Evolutionary conservation across 441 rosid genomes (phyloP).

Genomic region (Adansonia rubrostipa): DNA sequence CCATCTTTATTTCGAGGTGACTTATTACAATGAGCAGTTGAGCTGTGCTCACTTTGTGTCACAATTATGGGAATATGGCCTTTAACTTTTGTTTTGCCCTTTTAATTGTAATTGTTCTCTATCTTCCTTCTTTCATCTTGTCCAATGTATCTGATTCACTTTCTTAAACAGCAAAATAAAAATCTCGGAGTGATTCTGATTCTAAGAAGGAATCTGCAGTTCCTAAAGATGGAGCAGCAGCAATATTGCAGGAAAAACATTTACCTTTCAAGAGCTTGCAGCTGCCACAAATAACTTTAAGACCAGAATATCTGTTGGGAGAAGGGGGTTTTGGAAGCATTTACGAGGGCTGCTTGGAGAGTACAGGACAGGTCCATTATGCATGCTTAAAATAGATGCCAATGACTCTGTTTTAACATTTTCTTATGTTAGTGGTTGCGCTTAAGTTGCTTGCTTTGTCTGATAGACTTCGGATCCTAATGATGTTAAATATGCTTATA

Average conservation of each 20-base stretch:
- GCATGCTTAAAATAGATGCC: conserved; percentile 13
- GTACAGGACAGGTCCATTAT: conserved; percentile 76
- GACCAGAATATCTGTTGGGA: conserved; percentile 82
- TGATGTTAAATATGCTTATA: not conserved
- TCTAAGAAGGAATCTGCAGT: conserved; percentile 66
- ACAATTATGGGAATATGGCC: not conserved
- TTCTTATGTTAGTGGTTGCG: not conserved
- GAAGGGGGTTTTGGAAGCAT: conserved; percentile 99
- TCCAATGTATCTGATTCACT: conserved; percentile 11
- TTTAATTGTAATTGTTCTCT: conserved; percentile 4
- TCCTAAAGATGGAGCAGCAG: conserved; percentile 69
- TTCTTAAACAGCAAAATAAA: conserved; percentile 68
- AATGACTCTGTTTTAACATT: not conserved
- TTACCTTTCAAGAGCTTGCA: conserved; percentile 91
- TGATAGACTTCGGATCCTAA: not conserved
- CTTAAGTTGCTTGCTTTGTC: conserved; percentile 4
- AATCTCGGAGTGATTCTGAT: conserved; percentile 64
- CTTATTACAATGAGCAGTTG: not conserved
- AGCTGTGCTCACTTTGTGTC: not conserved
- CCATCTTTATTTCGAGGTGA: not conserved
- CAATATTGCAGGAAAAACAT: conserved; percentile 93
- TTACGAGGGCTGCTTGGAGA: conserved; percentile 92
- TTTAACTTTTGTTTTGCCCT: not conserved
- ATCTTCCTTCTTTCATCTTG: not conserved
- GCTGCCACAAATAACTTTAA: conserved; percentile 83